These are phyloP conservation scores for Medicago lupulina DNA, from an alignment of 306 rosid genomes.

Conservation along the genomic window DNA sequence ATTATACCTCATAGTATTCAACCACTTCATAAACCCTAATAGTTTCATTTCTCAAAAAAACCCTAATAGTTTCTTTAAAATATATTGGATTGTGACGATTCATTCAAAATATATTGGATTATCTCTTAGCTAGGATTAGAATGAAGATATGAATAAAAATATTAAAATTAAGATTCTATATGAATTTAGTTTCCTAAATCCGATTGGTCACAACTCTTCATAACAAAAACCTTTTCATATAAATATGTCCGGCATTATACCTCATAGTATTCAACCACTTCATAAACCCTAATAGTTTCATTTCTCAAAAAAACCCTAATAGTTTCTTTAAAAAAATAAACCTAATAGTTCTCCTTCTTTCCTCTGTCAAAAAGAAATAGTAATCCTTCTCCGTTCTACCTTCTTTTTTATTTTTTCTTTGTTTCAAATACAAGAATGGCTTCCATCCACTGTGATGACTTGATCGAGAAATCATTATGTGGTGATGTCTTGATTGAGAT, in stretches of 20 bases:
- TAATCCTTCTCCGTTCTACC: neutral
- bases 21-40: neutral
- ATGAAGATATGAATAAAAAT: too few relatives aligned
- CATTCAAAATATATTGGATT: too few relatives aligned
- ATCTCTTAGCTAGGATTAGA: too few relatives aligned
- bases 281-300: neutral
- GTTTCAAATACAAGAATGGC: neutral
- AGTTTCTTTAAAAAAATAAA: too few relatives aligned
- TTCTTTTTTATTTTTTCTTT: neutral
- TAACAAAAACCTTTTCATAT: neutral
- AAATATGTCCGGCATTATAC: neutral
- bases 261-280: neutral
- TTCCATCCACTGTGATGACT: neutral
- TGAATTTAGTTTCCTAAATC: neutral
- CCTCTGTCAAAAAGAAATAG: too few relatives aligned
- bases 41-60: too few relatives aligned
- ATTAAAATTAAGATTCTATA: too few relatives aligned
- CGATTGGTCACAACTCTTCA: neutral
- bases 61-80: too few relatives aligned
- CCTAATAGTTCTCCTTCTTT: too few relatives aligned
- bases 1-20: neutral
- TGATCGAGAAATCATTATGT: neutral
- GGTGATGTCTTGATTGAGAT: neutral
- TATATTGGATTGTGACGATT: too few relatives aligned
- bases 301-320: too few relatives aligned